Evolutionary conservation across 257 asterid genomes (phyloP).

Genomic region (Jasminum sambac): DNA sequence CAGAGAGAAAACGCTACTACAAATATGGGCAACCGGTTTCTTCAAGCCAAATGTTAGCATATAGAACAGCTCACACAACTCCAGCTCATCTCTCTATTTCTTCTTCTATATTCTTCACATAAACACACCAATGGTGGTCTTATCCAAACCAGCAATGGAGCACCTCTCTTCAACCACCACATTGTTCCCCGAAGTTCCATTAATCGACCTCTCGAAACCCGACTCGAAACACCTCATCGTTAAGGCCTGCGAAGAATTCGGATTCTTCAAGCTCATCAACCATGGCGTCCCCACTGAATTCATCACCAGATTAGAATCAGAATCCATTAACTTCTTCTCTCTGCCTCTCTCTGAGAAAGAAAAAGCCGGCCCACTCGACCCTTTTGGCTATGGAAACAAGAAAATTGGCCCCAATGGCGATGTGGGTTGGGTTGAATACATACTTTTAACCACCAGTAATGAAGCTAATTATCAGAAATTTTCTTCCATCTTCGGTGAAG

Average conservation of each 20-base stretch:
- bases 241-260: constrained; percentile 76
- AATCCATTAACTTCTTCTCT: constrained; percentile 66
- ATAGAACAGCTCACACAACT: not conserved
- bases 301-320: constrained; percentile 54
- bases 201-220: constrained; percentile 73
- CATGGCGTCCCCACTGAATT: constrained; percentile 62
- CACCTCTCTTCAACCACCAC: constrained; percentile 32
- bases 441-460: constrained; percentile 52
- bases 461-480: constrained; percentile 43
- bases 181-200: constrained; percentile 46
- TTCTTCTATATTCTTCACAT: not conserved
- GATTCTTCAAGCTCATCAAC: constrained; percentile 69
- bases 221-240: constrained; percentile 61
- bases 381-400: constrained; percentile 76
- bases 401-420: constrained; percentile 65
- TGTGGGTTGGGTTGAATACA: constrained; percentile 68
- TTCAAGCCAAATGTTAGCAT: not conserved
- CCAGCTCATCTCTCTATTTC: not conserved
- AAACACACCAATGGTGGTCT: constrained; percentile 39
- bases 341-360: constrained; percentile 49
- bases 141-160: constrained; percentile 41
- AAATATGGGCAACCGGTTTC: not conserved
- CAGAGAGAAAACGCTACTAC: not conserved
- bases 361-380: constrained; percentile 65
- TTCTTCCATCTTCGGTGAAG: constrained; percentile 51